Evolutionary conservation across 345 rosid genomes (phyloP), one percentile per base, ranked within the genome.

Genomic region (Triadica sebifera): DNA sequence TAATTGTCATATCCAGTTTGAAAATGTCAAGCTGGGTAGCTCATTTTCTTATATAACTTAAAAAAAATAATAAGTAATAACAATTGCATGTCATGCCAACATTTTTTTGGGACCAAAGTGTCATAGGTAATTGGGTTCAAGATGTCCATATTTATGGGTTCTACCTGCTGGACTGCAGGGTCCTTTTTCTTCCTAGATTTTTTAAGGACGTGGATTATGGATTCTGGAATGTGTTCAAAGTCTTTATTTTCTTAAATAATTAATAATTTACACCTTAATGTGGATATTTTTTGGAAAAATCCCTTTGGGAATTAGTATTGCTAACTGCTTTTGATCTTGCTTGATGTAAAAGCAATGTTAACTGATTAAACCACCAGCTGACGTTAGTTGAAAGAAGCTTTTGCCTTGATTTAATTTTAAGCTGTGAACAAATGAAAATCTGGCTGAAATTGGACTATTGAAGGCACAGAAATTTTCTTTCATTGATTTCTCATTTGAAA

Each of bases 401-500:
- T 50, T 47, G n/a, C 6, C 1, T 67, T 22, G 12, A 29, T 25
- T 20, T 29, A 3, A 51, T 19, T 60, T 12, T 19, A 29, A 45
- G 65, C 65, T 22, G 16, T 17, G 64, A 24, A 67, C 29, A 51
- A 12, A 55, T 12, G 57, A 37, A 34, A 62, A 11, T 59, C 41
- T 20, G 16, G 50, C 13, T 60, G 10, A 75, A 1, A 55, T 24
- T 46, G 61, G 53, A 57, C 59, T 50, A 45, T 51, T 37, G 61
- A 55, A 70, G 65, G 65, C 47, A 67, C 4, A 12, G 12, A 43
- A 22, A 58, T 24, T 70, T 69, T 52, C 56, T 34, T 39, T 10
- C 50, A 58, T 72, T 52, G 4, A 72, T 78, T 50, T 67, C 70
- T 51, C 69, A 16, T 66, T 43, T 13, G 15, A 65, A 69, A 52